phyloP scores from a whole-genome alignment of 148 eudicot genomes.

The Oxyria digyna region DNA sequence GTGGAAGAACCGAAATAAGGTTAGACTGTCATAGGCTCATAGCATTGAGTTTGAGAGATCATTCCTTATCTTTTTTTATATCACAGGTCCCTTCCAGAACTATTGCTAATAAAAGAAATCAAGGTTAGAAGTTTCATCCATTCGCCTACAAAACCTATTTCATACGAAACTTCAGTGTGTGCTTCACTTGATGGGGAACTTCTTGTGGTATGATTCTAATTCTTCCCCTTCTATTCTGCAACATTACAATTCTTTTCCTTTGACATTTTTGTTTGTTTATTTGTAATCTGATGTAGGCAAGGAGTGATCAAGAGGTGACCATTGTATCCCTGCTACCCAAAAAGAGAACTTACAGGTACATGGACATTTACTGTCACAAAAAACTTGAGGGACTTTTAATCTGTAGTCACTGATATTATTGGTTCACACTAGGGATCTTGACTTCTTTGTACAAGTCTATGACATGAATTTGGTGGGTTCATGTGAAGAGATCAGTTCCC shows the following conservation, averaged over 20 bases:
- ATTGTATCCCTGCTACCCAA: slow-evolving; percentile 47
- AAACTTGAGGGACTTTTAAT: background rate
- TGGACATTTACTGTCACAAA: too few relatives aligned
- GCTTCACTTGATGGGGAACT: slow-evolving; percentile 65
- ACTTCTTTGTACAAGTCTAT: slow-evolving; percentile 45
- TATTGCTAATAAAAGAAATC: slow-evolving; percentile 68
- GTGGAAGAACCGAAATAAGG: slow-evolving; percentile 83
- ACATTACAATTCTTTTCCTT: background rate
- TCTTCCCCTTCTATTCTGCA: background rate
- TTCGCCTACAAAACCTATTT: slow-evolving; percentile 29
- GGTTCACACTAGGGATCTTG: slow-evolving; percentile 33
- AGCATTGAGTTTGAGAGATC: background rate
- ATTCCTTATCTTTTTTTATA: slow-evolving; percentile 4
- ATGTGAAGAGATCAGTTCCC: slow-evolving; percentile 30
- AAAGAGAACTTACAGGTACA: slow-evolving; percentile 51
- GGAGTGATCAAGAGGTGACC: slow-evolving; percentile 65
- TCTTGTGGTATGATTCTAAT: slow-evolving; percentile 36
- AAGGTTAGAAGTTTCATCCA: slow-evolving; percentile 46
- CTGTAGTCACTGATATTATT: background rate
- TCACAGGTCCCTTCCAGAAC: slow-evolving; percentile 75
- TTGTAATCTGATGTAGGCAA: slow-evolving; percentile 36
- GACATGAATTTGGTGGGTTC: slow-evolving; percentile 30
- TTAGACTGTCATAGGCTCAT: slow-evolving; percentile 11
- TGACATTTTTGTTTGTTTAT: background rate
- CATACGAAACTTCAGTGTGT: slow-evolving; percentile 40